Conservation (phyloP, 306 rosid species). For the Vigna unguiculata region DNA sequence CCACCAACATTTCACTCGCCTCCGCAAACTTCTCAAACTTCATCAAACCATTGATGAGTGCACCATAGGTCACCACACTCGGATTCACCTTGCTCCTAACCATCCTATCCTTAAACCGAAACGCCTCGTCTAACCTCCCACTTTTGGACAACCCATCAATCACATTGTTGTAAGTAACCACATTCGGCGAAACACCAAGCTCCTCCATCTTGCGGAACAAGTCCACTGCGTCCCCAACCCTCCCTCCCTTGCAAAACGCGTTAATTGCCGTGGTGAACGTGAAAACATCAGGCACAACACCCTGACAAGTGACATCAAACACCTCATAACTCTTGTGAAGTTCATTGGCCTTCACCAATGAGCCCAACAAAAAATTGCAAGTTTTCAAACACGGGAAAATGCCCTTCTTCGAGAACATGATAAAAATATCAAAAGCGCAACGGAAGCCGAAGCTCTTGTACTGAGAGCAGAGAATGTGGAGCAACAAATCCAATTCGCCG, state of each 20-base stretch:
- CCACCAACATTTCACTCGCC: slow-evolving; percentile 55
- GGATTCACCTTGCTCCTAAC: slow-evolving; percentile 53
- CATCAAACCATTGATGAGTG: slow-evolving; percentile 67
- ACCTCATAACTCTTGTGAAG: slow-evolving; percentile 55
- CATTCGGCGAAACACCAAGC: slow-evolving; percentile 67
- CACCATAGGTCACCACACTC: slow-evolving; percentile 63
- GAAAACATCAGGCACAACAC: slow-evolving; percentile 64
- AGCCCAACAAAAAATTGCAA: slow-evolving; percentile 62
- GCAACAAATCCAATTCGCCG: slow-evolving; percentile 67
- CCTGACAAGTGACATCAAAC: slow-evolving; percentile 53
- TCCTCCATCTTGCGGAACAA: slow-evolving; percentile 66
- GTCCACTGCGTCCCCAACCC: slow-evolving; percentile 59
- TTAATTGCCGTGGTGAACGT: slow-evolving; percentile 64
- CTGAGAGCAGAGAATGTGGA: slow-evolving; percentile 63
- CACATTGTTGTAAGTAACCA: slow-evolving; percentile 69
- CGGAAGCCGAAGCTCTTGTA: slow-evolving; percentile 55
- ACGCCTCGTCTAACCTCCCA: slow-evolving; percentile 66
- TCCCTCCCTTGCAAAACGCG: slow-evolving; percentile 63
- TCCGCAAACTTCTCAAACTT: slow-evolving; percentile 61
- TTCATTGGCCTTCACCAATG: slow-evolving; percentile 66
- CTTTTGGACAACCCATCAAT: slow-evolving; percentile 74
- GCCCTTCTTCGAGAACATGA: slow-evolving; percentile 45
- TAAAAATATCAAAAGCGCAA: slow-evolving; percentile 56
- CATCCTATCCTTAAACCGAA: slow-evolving; percentile 65
- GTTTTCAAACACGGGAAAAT: slow-evolving; percentile 60